Conservation (phyloP, 805 yeast genomes). For the Barnettozyma sucrosica region DNA sequence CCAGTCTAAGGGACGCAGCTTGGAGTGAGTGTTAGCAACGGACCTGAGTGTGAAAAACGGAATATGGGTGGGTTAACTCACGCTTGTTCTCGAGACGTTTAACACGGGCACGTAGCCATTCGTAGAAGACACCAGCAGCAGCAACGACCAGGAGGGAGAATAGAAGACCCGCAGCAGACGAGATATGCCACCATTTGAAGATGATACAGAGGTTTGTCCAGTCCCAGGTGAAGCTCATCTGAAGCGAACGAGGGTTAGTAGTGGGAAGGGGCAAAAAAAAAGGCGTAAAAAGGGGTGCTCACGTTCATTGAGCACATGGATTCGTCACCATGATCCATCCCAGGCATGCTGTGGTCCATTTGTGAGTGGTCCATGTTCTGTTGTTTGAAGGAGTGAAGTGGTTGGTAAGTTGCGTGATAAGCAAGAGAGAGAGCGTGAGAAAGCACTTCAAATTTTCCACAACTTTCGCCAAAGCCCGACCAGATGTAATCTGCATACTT, state of each 20-base stretch:
- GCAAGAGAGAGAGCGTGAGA: no score
- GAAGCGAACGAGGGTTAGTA: conserved; percentile 3
- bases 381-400: background rate
- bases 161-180: conserved; percentile 43
- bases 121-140: conserved; percentile 51
- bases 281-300: conserved; percentile 16
- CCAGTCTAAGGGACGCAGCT: conserved; percentile 8
- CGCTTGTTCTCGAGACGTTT: conserved; percentile 17
- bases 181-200: conserved; percentile 77
- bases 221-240: conserved; percentile 77
- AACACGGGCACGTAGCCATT: conserved; percentile 38
- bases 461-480: background rate
- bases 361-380: conserved; percentile 8
- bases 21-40: conserved; percentile 5
- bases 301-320: conserved; percentile 50
- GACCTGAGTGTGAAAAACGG: background rate
- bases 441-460: background rate
- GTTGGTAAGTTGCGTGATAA: background rate
- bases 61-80: conserved; percentile 12
- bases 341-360: conserved; percentile 24
- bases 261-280: conserved; percentile 10
- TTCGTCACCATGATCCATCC: conserved; percentile 21
- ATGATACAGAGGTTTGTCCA: conserved; percentile 68
- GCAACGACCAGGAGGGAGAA: conserved; percentile 46
- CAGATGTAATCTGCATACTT: background rate